Conservation (phyloP, 345 rosid species). For the Gossypium bickii region DNA sequence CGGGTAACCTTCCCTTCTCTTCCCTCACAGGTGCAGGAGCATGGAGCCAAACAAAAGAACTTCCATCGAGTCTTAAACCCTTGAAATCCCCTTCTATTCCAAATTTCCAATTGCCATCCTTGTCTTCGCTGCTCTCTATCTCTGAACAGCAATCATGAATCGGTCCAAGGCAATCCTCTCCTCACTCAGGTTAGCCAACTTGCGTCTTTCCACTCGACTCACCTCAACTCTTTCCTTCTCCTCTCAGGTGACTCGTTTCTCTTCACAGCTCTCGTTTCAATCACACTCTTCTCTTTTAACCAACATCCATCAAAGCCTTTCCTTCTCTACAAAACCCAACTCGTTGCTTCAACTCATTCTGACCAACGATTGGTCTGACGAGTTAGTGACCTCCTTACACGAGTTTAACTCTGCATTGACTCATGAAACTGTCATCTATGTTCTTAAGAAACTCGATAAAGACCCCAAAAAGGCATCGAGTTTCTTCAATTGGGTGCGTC, state of each 20-base stretch:
- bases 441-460: constrained; percentile 52
- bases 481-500: constrained; percentile 66
- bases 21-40: no score
- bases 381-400: constrained; percentile 41
- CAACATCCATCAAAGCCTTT: constrained; percentile 22
- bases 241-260: constrained; percentile 42
- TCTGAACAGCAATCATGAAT: constrained; percentile 40
- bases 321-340: constrained; percentile 42
- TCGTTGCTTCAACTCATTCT: constrained; percentile 43
- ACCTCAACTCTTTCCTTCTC: constrained; percentile 24
- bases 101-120: not conserved
- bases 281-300: constrained; percentile 17
- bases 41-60: no score
- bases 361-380: constrained; percentile 48
- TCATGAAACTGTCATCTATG: constrained; percentile 66
- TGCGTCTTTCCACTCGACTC: constrained; percentile 31
- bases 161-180: constrained; percentile 45
- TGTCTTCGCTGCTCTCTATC: not conserved
- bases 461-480: constrained; percentile 50
- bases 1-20: not conserved
- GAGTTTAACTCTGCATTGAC: constrained; percentile 25
- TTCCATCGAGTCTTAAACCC: constrained; percentile 14
- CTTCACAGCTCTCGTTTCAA: constrained; percentile 9
- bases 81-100: constrained; percentile 2
- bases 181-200: constrained; percentile 35